Base-by-base conservation (phyloP, 331 rosid species). In the Phaseolus coccineus region DNA sequence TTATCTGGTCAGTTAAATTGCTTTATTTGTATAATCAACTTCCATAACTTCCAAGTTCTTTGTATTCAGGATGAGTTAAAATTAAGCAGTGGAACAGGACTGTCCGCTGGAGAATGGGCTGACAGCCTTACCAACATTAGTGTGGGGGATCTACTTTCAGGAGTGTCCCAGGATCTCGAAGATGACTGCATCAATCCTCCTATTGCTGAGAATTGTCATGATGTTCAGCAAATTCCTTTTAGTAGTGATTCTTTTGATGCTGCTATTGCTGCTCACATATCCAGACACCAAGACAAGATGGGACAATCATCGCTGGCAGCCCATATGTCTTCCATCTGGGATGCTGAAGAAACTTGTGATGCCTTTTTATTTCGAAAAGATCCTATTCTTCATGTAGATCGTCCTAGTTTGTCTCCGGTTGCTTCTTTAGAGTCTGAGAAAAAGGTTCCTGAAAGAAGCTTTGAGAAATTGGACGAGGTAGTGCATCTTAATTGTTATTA, bases 201-300 rank as follows among this genome's bases (percentile, higher is more conserved):
- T 77, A 72, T 65, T 71, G 71, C 82, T 31, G 93, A 89, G 75
- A 84, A 83, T 76, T 81, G 86, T 68, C 89, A 82, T 15, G 82
- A 80, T 85, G 85, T 85, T 83, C 96, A 88, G 83, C 96, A 93
- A 84, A 83, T 93, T 68, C 89, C 99, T 31, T 91, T 96, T 82
- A 89, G 96, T 82, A 79, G 97, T 78, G 99, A 96, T 77, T 96
- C 99, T 16, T 96, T 96, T 87, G 99, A 96, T 88, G 99, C 97
- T 83, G 99, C 94, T 59, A 93, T 96, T 83, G 99, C 99, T 67
- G 97, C 99, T 74, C 97, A 95, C 90, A 88, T 95, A 68, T 89
- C 92, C 73, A 86, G 83, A 79, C 96, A 96, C 81, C 90, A 87
- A 84, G 86, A 82, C 71, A 93, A 83, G 87, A 90, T 77, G 69